Evolutionary conservation across 192 early-diverging fungal species (phyloP), one percentile per base, ranked within the genome.

Genomic region (Rhizoclosmatium sp.): DNA sequence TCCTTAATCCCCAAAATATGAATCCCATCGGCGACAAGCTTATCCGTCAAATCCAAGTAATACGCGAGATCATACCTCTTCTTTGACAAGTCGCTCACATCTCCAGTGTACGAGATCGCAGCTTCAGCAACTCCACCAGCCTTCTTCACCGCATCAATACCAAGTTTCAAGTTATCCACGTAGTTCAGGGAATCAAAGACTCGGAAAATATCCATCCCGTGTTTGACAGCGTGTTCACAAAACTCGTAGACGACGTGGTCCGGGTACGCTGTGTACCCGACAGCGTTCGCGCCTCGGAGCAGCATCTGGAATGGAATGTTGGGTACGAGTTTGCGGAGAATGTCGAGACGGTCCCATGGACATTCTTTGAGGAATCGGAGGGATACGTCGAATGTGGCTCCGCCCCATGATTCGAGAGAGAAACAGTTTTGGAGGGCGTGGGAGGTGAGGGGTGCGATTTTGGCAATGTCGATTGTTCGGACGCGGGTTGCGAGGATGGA

Each of bases 301-400:
- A 99, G 89, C 97, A 99, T 99, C 86, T 97, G 96, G 90, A 99
- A 99, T 16, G 97, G 97, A 83, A 99, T 90, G 85, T 98, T 97
- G 80, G 97, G 97, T 47, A 96, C 95, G 45, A 95, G 87, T 51
- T 89, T 83, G 56, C 97, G 94, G 75, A 99, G 86, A 58, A 88
- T 86, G 64, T 90, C 90, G 78, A 99, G 87, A 70, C 97, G 91
- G 77, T 98, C 95, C 97, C 97, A 99, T 39, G 97, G 97, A 84
- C 96, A 95, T 83, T 99, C 97, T 78, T 94, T 90, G 78, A 99
- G 88, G 90, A 99, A 99, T 58, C 97, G 93, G 91, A 99, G 91
- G 0, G 95, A 91, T 44, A 99, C 97, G 81, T 99, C 97, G 81
- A 99, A 99, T 0, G 97, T 99, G 19, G 97, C 97, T 47, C 97